These are phyloP conservation scores for Saccharomycopsis schoenii DNA, from an alignment of 805 yeast genomes.

Conservation along the genomic window DNA sequence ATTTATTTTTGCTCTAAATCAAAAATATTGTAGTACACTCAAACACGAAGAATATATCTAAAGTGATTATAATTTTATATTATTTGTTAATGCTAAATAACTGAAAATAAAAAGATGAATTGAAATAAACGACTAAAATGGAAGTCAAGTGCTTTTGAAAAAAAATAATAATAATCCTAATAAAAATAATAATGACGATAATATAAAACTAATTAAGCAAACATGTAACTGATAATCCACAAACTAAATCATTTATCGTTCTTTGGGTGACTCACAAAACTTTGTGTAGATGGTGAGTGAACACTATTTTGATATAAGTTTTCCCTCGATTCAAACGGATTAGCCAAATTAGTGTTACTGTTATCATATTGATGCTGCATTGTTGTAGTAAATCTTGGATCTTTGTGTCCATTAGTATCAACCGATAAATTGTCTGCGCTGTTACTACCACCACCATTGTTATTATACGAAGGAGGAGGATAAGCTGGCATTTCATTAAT, in stretches of 20 bases:
- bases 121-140: not conserved
- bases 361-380: not conserved
- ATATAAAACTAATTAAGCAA: not conserved
- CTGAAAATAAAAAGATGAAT: not conserved
- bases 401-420: not conserved
- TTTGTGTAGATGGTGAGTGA: not conserved
- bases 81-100: not conserved
- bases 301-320: not conserved
- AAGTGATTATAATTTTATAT: not conserved
- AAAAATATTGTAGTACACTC: too few relatives aligned
- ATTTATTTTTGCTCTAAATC: too few relatives aligned
- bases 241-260: not conserved
- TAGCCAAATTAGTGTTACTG: not conserved
- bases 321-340: not conserved
- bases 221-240: too few relatives aligned
- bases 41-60: too few relatives aligned
- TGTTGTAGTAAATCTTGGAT: not conserved
- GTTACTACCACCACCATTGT: constrained; percentile 2
- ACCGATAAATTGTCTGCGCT: not conserved
- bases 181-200: not conserved
- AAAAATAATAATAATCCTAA: not conserved
- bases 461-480: constrained; percentile 16
- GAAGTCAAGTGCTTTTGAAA: not conserved
- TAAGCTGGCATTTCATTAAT: constrained; percentile 16
- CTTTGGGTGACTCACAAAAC: not conserved